Evolutionary conservation across 495 filamentous ascomycete species (phyloP).

Genomic region (Pyrenopolyporus hunteri): DNA sequence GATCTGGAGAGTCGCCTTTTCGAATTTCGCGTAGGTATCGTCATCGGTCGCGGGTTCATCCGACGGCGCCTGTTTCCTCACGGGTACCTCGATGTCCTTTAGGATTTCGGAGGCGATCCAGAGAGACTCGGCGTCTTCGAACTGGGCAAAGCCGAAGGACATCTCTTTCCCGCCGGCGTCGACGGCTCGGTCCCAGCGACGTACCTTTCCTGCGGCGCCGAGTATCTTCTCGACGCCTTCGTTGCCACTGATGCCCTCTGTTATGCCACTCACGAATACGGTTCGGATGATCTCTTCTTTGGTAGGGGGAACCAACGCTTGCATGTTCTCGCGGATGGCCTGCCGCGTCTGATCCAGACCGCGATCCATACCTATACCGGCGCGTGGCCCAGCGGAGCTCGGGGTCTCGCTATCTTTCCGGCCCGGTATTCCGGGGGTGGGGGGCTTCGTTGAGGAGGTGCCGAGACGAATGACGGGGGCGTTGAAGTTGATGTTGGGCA

Average conservation of each 20-base stretch:
- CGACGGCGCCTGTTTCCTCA: slow-evolving; percentile 68
- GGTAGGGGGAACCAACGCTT: slow-evolving; percentile 82
- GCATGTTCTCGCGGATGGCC: slow-evolving; percentile 73
- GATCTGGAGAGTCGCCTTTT: slow-evolving; percentile 74
- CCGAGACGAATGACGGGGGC: slow-evolving; percentile 96
- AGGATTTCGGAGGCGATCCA: slow-evolving; percentile 85
- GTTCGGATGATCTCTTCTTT: slow-evolving; percentile 90
- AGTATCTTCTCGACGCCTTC: slow-evolving; percentile 85
- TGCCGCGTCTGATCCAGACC: slow-evolving; percentile 71
- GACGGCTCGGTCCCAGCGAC: slow-evolving; percentile 81
- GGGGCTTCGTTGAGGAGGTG: slow-evolving; percentile 67
- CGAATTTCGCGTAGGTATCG: slow-evolving; percentile 63
- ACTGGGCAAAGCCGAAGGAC: slow-evolving; percentile 96
- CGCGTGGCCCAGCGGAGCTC: slow-evolving; percentile 57
- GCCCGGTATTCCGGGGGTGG: slow-evolving; percentile 54
- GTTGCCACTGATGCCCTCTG: slow-evolving; percentile 76
- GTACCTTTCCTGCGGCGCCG: slow-evolving; percentile 74
- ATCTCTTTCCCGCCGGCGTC: slow-evolving; percentile 66
- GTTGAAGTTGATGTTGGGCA: slow-evolving; percentile 98
- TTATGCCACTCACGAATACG: slow-evolving; percentile 87
- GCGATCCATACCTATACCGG: slow-evolving; percentile 70
- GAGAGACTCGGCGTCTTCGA: slow-evolving; percentile 89
- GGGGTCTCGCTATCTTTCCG: slow-evolving; percentile 51
- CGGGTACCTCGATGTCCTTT: slow-evolving; percentile 83
- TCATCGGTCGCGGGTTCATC: slow-evolving; percentile 54